phyloP scores from a whole-genome alignment of 75 land plant genomes.

The Cunninghamia lanceolata region DNA sequence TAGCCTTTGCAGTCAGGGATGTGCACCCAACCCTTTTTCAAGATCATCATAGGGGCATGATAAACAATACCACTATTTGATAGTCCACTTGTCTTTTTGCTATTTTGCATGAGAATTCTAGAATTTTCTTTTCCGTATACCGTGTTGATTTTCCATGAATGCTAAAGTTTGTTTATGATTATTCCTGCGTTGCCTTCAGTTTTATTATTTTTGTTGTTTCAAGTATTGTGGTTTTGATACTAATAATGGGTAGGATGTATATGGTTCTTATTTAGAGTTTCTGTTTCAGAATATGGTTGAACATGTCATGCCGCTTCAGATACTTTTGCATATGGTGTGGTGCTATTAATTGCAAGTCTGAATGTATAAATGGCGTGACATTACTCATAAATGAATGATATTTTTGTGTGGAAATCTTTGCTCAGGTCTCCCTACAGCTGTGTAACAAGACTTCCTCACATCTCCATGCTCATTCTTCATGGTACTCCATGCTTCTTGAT shows the following conservation, averaged over 20 bases:
- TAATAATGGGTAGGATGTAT: not conserved
- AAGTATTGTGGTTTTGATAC: not conserved
- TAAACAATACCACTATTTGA: slow-evolving; percentile 33
- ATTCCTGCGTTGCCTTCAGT: not conserved
- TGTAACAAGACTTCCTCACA: too few relatives aligned
- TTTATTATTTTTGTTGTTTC: not conserved
- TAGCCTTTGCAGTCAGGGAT: slow-evolving; percentile 5
- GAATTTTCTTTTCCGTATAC: not conserved
- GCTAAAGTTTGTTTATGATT: not conserved
- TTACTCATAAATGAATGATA: not conserved
- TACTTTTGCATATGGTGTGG: not conserved
- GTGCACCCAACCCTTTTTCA: slow-evolving; percentile 18
- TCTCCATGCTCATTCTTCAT: too few relatives aligned
- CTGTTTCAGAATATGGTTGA: not conserved
- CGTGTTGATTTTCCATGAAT: not conserved
- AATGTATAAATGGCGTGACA: not conserved
- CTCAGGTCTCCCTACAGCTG: too few relatives aligned
- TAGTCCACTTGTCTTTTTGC: slow-evolving; percentile 11
- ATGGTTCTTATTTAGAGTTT: not conserved
- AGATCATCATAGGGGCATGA: slow-evolving; percentile 28
- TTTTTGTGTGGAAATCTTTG: too few relatives aligned
- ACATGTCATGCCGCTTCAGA: not conserved
- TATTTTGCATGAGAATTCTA: not conserved
- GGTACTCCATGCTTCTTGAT: too few relatives aligned
- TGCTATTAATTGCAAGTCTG: not conserved